These are phyloP conservation scores for Aspergillus fumigatus DNA, from an alignment of 2,329 filamentous ascomycete genomes.

Conservation along the genomic window DNA sequence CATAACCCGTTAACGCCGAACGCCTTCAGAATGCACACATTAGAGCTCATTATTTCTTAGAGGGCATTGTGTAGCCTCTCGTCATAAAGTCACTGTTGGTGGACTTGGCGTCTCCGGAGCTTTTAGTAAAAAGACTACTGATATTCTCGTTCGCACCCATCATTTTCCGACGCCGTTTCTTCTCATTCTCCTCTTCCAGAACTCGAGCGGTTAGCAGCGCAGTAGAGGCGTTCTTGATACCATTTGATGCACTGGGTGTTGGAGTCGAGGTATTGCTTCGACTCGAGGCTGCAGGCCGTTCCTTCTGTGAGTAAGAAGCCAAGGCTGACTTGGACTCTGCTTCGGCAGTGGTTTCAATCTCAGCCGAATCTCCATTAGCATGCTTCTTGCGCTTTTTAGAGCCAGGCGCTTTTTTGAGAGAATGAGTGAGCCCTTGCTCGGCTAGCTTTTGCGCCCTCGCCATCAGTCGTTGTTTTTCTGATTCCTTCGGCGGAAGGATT, in stretches of 20 bases:
- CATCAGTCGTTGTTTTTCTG: conserved; percentile 65
- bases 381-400: conserved; percentile 74
- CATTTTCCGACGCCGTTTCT: conserved; percentile 72
- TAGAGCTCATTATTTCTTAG: conserved; percentile 30
- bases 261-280: conserved; percentile 30
- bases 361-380: conserved; percentile 37
- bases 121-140: conserved; percentile 51
- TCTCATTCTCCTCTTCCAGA: conserved; percentile 76
- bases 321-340: conserved; percentile 24
- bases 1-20: conserved; percentile 4
- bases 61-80: conserved; percentile 51
- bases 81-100: conserved; percentile 56
- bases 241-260: conserved; percentile 38
- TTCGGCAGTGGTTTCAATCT: conserved; percentile 32
- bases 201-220: conserved; percentile 83
- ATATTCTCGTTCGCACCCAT: conserved; percentile 56
- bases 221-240: conserved; percentile 85
- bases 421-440: conserved; percentile 72
- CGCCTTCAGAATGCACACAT: conserved; percentile 6
- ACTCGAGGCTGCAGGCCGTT: conserved; percentile 14
- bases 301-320: conserved; percentile 3
- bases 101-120: conserved; percentile 35
- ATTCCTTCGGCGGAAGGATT: conserved; percentile 67
- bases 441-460: conserved; percentile 65
- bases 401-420: conserved; percentile 71